Base-by-base conservation (phyloP, 768 basidiomycete genomes). In the Lactifluus rugatus region DNA sequence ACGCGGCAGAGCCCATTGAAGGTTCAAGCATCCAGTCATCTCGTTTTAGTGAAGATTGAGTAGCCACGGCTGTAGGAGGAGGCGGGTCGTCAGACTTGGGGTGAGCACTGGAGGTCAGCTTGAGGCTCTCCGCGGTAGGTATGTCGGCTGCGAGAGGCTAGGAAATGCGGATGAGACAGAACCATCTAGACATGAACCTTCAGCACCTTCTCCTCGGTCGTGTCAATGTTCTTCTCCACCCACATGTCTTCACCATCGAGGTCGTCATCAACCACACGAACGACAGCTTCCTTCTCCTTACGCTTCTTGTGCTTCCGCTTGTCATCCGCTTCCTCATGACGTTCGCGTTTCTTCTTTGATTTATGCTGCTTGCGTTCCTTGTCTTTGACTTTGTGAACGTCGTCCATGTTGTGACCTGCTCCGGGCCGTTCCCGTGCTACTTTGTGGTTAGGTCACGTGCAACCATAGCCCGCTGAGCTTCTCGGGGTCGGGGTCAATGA, bases 21-120 rank as follows among this genome's bases (percentile, higher is more conserved):
- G 77, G 73, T 42, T 71, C 72, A 5, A 93, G 72, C 93, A 96
- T 95, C 94, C 94, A 97, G 37, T 90, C 85, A 61, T 93, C 92
- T 19, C 92, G 79, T 65, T 81, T 74, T 14, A 85, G 64, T 26
- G 71, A 71, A 0, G 80, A 73, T 61, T 81, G 81, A 5, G 83
- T 74, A 3, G 70, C 68, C 5, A 65, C 62, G 5, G 72, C 61
- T 9, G 72, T 72, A 1, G 84, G 83, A n/a, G 81, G 73, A 2
- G 72, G 62, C 0, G 79, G 74, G 45, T 77, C 75, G 25, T 74
- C 71, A 21, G 76, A 69, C n/a, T 71, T 67, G 45, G 72, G 66
- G 47, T 74, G 69, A 31, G 84, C 82, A 44, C 81, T 74, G 1
- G 88, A 87, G 4, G 74, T 84, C 46, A 93, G 65, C 52, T 81